Base-by-base conservation (phyloP, 352 stramenopile species). In the Phytopythium vexans region DNA sequence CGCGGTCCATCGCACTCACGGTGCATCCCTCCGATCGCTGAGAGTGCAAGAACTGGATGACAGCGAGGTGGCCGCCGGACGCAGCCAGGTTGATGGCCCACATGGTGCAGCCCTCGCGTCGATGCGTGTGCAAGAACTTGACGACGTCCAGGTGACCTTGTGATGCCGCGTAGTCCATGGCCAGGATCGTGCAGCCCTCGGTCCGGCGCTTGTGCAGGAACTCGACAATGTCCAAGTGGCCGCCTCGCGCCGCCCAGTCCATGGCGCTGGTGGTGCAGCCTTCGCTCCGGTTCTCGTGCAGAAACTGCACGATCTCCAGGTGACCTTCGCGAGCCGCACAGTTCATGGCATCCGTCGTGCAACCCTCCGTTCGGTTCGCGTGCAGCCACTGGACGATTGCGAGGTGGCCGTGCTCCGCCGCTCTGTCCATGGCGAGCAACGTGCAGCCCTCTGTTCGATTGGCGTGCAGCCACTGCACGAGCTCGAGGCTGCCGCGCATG, bases 1-100 rank as follows among this genome's bases (percentile, higher is more conserved):
- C 54, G 10, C 16, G 40, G 40, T 65, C 55, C 45, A 65, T 59
- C 2, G 58, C 58, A 12, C 49, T 49, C 35, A 49, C 41, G 9
- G 58, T 62, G 38, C 58, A 65, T 7, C 54, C 58, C 36, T 65
- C 58, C 4, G 4, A 3, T 2, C 58, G 52, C 33, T 65, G 51
- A 1, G 37, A 41, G 34, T 65, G 52, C 32, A 67, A 53, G n/a
- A 53, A 67, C 37, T 46, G 12, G 9, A 58, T 47, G 6, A 67
- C 44, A 9, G 55, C 32, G 31, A 60, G 27, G 42, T 62, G 54
- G 10, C 54, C 59, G 27, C 44, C 42, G 14, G 54, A 41, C 14
- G 59, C 59, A 10, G 59, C 59, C n/a, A 53, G 33, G 42, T 67
- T 58, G 38, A 67, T 60, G 9, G 59, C 59, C 46, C 42, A 51